Base-by-base conservation (phyloP, 192 early-diverging fungal species). In the Rhizophagus sp. region DNA sequence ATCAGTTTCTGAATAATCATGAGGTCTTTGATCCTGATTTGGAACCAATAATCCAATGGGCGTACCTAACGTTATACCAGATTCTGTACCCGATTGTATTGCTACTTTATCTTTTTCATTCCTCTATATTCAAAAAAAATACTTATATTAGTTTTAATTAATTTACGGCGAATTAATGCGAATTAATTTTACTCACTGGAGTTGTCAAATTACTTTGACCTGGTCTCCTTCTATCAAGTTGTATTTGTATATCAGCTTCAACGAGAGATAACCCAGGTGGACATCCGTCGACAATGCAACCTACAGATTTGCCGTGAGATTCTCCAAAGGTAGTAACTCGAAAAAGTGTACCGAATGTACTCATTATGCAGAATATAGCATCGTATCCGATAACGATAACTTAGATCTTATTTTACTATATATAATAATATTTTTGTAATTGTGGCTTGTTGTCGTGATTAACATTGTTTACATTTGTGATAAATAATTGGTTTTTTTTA, bases 221-320 rank as follows among this genome's bases (percentile, higher is more conserved):
- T 6, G 98, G 98, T 57, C 98, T 86, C 82, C 98, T 88, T n/a
- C 98, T 87, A 25, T 90, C 94, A 47, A 99, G 87, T 84, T 98
- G 96, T 72, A 92, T 90, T 83, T 98, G 98, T 80, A 99, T 93
- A 81, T 98, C 97, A 65, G 81, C 88, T 86, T 98, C 98, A 50
- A 90, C 93, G 74, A 99, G 83, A 41, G 91, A 88, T 77, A 99
- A 85, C n/a, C 98, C 97, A 4, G 98, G 98, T 33, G 98, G 98
- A 78, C 92, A 93, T 66, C 97, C 97, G 81, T 99, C 98, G 76
- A 99, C 88, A 79, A 99, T 97, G 73, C 96, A 96, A 70, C 97
- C 97, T 9, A 99, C 97, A 19, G 92, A 96, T 81, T 97, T 98
- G 88, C 98, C 98, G 89, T 99, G 98, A 47, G 96, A 98, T 87